phyloP scores from a whole-genome alignment of 768 basidiomycete species.

The Pleurotus giganteus region DNA sequence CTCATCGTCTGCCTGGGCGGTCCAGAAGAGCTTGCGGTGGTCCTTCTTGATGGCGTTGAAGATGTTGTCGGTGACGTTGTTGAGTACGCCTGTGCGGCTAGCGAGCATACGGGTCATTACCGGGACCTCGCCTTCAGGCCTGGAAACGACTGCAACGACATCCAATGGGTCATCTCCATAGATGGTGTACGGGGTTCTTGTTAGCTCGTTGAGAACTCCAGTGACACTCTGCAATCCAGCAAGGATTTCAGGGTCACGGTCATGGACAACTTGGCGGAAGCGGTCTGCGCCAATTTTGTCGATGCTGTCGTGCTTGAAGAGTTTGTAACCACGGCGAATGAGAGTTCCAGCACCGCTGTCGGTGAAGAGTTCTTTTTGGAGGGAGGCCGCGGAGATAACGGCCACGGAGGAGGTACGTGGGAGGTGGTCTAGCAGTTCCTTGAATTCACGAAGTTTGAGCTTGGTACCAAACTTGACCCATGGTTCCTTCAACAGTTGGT shows the following conservation, averaged over 20 bases:
- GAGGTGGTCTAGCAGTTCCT: conserved; percentile 96
- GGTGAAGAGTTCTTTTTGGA: conserved; percentile 98
- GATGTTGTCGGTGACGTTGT: conserved; percentile 95
- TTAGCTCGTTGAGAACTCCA: conserved; percentile 79
- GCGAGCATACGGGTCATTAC: conserved; percentile 92
- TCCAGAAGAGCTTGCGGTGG: conserved; percentile 94
- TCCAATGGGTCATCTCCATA: conserved; percentile 99
- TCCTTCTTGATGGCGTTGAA: conserved; percentile 97
- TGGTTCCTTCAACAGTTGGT: conserved; percentile 92
- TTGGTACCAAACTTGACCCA: conserved; percentile 99
- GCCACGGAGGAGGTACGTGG: conserved; percentile 98
- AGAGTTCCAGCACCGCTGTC: conserved; percentile 97
- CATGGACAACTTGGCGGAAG: conserved; percentile 91
- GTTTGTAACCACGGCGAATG: conserved; percentile 96
- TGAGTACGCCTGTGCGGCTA: conserved; percentile 85
- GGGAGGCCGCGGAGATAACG: conserved; percentile 87
- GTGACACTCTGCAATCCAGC: conserved; percentile 83
- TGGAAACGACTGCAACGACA: conserved; percentile 90
- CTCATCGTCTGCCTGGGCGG: conserved; percentile 94
- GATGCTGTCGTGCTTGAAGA: conserved; percentile 84
- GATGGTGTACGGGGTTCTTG: conserved; percentile 84
- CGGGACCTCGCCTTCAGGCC: conserved; percentile 84
- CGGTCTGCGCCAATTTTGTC: conserved; percentile 89
- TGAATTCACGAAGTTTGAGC: conserved; percentile 98
- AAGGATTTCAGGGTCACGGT: conserved; percentile 91